Conservation (phyloP, 495 filamentous ascomycete genomes). For the Lasiosphaeria ovina region DNA sequence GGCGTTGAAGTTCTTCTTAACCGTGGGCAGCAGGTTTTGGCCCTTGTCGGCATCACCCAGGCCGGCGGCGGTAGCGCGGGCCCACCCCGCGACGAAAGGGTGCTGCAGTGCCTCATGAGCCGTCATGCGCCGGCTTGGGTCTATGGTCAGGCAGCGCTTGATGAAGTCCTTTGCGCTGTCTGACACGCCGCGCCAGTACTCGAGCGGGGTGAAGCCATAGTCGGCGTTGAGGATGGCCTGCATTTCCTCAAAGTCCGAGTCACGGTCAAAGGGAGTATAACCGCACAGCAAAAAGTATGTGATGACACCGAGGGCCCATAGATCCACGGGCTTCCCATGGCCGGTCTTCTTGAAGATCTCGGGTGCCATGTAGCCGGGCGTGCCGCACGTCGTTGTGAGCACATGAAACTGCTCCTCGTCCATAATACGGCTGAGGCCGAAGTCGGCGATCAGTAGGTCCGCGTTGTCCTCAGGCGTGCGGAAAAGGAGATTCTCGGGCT, state of each 20-base stretch:
- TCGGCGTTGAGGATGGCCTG: conserved; percentile 95
- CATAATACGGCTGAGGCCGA: conserved; percentile 93
- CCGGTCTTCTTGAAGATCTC: conserved; percentile 89
- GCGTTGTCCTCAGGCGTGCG: conserved; percentile 79
- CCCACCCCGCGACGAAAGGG: conserved; percentile 71
- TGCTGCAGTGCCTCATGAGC: conserved; percentile 90
- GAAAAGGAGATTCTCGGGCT: conserved; percentile 77
- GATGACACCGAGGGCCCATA: conserved; percentile 96
- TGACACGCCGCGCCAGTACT: conserved; percentile 97
- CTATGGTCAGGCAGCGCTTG: conserved; percentile 75
- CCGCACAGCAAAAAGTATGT: conserved; percentile 97
- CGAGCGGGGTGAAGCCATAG: conserved; percentile 91
- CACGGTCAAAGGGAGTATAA: conserved; percentile 97
- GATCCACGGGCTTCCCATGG: conserved; percentile 86
- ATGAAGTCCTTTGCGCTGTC: conserved; percentile 86
- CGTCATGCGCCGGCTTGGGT: conserved; percentile 84
- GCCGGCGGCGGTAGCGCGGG: conserved; percentile 47
- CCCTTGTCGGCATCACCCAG: conserved; percentile 58
- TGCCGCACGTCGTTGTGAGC: conserved; percentile 94
- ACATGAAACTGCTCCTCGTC: conserved; percentile 99
- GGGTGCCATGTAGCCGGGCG: conserved; percentile 95
- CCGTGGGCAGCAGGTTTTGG: conserved; percentile 80
- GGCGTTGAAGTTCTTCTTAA: conserved; percentile 99
- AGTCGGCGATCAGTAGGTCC: conserved; percentile 93
- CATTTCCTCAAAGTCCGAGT: conserved; percentile 98